Conservation (phyloP, 2,329 filamentous ascomycete genomes). For the Thermothelomyces thermophilus region DNA sequence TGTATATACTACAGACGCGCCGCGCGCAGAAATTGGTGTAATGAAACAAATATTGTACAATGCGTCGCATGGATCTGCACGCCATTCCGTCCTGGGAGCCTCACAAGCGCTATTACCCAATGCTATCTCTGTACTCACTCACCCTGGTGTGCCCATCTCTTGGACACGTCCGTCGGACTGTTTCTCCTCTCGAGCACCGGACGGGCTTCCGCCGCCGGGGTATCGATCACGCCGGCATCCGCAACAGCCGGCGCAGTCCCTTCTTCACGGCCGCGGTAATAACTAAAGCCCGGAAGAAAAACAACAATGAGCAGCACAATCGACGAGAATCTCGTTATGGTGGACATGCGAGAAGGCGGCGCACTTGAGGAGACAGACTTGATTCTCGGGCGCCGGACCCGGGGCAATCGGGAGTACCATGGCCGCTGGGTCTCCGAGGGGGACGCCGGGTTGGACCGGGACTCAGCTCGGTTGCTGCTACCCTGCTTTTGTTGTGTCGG, state of each 20-base stretch:
- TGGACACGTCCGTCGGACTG: conserved; percentile 52
- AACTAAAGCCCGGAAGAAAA: conserved; percentile 42
- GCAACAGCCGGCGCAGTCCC: conserved; percentile 36
- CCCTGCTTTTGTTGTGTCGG: conserved; percentile 12
- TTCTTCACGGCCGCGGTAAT: conserved; percentile 35
- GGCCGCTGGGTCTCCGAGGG: conserved; percentile 21
- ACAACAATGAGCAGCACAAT: conserved; percentile 45
- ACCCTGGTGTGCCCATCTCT: conserved; percentile 61
- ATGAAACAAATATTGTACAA: background rate
- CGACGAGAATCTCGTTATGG: conserved; percentile 41
- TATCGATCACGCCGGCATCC: conserved; percentile 38
- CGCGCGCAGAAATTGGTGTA: background rate
- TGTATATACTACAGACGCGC: background rate
- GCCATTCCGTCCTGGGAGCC: background rate
- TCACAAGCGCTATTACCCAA: background rate
- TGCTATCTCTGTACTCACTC: conserved; percentile 23
- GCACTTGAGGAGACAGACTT: conserved; percentile 39
- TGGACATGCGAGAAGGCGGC: conserved; percentile 36
- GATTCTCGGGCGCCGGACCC: conserved; percentile 36
- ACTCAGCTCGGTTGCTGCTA: conserved; percentile 9
- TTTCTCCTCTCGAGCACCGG: conserved; percentile 36
- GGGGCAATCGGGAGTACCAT: conserved; percentile 41
- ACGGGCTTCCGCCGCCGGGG: conserved; percentile 2
- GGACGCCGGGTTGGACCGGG: conserved; percentile 13
- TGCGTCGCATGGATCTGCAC: background rate